Conservation (phyloP, 1,284 basidiomycete species). For the Tilletia indica region DNA sequence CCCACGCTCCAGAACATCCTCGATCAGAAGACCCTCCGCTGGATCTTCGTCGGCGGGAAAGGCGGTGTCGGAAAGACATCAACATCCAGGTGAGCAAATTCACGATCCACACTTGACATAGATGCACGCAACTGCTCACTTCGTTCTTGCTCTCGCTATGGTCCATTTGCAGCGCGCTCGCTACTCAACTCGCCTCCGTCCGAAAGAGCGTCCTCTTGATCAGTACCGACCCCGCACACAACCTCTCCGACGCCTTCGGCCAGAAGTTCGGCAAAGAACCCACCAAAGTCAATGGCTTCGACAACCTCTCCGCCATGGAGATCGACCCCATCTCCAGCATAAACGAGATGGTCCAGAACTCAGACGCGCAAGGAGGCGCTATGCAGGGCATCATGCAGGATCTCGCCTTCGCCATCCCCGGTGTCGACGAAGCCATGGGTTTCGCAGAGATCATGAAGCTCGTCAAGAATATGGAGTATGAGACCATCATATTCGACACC, state of each 20-base stretch:
- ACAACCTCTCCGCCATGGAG: constrained; percentile 97
- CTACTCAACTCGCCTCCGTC: constrained; percentile 50
- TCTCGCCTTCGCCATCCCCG: constrained; percentile 95
- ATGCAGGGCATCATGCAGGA: constrained; percentile 99
- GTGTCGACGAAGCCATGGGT: constrained; percentile 99
- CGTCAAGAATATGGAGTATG: constrained; percentile 99
- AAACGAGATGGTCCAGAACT: constrained; percentile 98
- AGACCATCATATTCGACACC: constrained; percentile 98
- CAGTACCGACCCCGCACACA: constrained; percentile 97
- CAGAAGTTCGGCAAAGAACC: constrained; percentile 99
- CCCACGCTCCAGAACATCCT: constrained; percentile 53
- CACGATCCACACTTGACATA: not conserved
- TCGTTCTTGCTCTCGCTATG: not conserved
- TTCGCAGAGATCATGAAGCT: constrained; percentile 99
- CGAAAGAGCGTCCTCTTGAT: constrained; percentile 53
- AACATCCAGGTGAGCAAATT: constrained; percentile 32
- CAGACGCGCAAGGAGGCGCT: constrained; percentile 70
- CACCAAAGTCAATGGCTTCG: constrained; percentile 97
- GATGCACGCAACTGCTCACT: not conserved
- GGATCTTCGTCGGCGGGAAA: constrained; percentile 56
- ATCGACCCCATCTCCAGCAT: constrained; percentile 96
- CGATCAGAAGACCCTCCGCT: constrained; percentile 54
- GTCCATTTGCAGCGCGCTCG: constrained; percentile 38
- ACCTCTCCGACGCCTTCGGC: constrained; percentile 95
- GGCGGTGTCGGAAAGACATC: constrained; percentile 56